Percentiles rank a stretch among this genome's conserved stretches.
These are phyloP conservation scores for Phalaenopsis aphrodite DNA, from an alignment of 106 monocot genomes.

Conservation along the genomic window DNA sequence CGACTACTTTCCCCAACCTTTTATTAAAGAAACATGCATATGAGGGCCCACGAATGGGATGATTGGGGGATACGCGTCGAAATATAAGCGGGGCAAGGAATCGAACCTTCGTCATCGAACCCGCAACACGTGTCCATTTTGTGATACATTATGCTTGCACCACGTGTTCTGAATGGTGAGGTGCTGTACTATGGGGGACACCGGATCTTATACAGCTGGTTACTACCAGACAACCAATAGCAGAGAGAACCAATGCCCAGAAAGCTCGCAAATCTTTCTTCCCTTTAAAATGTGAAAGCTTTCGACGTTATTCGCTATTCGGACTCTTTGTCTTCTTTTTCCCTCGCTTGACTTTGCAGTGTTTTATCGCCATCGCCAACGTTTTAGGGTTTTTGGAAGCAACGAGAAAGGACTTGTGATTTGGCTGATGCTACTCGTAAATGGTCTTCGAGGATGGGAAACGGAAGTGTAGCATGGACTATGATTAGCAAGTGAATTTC, in stretches of 20 bases:
- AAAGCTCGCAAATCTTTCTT: background rate
- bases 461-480: background rate
- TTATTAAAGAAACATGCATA: background rate
- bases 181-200: background rate
- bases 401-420: background rate
- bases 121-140: background rate
- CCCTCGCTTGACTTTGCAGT: background rate
- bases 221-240: background rate
- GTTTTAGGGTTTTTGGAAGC: slow-evolving; percentile 4
- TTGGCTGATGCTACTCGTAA: background rate
- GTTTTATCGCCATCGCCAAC: background rate
- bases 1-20: too few species aligned
- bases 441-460: background rate
- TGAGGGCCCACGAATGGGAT: background rate
- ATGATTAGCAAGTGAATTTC: background rate
- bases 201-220: background rate
- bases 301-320: background rate
- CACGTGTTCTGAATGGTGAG: background rate
- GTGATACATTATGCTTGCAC: background rate
- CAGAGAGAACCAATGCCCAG: background rate
- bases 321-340: background rate
- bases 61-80: slow-evolving; percentile 1
- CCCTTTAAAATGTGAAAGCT: background rate
- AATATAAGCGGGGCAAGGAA: background rate
- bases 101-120: background rate